These are phyloP conservation scores for Bacidia rubella DNA, from an alignment of 495 filamentous ascomycete species.

Conservation along the genomic window DNA sequence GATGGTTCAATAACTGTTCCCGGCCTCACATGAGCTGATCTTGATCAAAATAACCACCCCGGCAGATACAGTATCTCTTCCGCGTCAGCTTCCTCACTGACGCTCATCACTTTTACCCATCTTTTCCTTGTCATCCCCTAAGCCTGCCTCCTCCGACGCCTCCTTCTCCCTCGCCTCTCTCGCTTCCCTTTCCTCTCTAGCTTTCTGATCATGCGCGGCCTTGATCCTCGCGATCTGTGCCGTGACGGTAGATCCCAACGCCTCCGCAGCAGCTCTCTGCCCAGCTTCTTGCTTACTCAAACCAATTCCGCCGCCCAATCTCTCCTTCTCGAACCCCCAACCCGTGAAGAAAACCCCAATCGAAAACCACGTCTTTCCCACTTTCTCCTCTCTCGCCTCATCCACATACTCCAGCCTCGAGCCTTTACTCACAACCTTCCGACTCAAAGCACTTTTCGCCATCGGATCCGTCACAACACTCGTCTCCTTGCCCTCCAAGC, in stretches of 20 bases:
- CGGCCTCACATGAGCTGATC: no score
- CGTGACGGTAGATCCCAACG: constrained; percentile 48
- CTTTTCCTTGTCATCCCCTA: no score
- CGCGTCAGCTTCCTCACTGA: no score
- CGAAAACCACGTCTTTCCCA: constrained; percentile 46
- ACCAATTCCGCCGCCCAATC: constrained; percentile 55
- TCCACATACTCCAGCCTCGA: constrained; percentile 55
- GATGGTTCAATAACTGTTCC: no score
- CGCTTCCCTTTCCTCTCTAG: constrained; percentile 7
- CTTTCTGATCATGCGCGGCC: constrained; percentile 22
- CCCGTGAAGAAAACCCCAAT: constrained; percentile 63
- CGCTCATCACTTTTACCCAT: no score
- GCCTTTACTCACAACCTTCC: constrained; percentile 41
- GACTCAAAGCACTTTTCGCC: constrained; percentile 42
- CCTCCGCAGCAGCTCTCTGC: constrained; percentile 51
- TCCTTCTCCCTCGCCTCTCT: no score
- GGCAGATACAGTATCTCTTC: no score
- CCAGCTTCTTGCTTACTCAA: constrained; percentile 62
- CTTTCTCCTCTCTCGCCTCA: constrained; percentile 37
- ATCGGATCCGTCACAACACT: constrained; percentile 17
- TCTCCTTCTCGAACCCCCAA: constrained; percentile 51
- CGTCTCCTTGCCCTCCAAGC: constrained; percentile 6
- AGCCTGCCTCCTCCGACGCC: no score
- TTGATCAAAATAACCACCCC: no score
- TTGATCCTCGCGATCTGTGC: constrained; percentile 40